These are phyloP conservation scores for Gastrodia elata DNA, from an alignment of 106 monocot species.

Conservation along the genomic window DNA sequence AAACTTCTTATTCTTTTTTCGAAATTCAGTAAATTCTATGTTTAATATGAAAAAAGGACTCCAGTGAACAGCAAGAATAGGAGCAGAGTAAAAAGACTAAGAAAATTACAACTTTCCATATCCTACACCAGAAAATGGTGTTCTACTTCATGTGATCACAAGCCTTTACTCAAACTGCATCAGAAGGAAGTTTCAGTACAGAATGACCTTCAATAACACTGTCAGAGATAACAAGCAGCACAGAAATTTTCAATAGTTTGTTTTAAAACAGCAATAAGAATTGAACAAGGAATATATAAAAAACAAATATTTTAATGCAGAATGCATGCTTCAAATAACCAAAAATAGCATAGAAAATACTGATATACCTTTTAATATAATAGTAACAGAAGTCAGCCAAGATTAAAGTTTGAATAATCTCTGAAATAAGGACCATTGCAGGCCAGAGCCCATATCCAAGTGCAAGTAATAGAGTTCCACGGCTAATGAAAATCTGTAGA, in stretches of 20 bases:
- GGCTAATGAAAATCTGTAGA: background rate
- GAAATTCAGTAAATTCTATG: background rate
- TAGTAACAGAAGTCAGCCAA: slow-evolving; percentile 11
- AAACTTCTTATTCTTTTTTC: background rate
- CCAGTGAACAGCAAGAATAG: background rate
- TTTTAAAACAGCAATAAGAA: background rate
- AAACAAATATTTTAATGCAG: background rate
- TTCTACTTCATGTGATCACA: background rate
- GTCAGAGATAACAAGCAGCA: background rate
- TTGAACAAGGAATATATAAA: background rate
- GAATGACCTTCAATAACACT: slow-evolving; percentile 1
- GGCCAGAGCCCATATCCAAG: slow-evolving; percentile 13
- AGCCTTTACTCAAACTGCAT: slow-evolving; percentile 3
- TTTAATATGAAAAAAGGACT: background rate
- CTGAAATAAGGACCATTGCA: slow-evolving; percentile 2
- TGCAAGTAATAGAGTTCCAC: slow-evolving; percentile 1
- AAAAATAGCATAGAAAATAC: background rate
- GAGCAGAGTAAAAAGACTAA: background rate
- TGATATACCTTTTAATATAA: slow-evolving; percentile 10
- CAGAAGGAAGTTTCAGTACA: slow-evolving; percentile 9
- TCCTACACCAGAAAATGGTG: background rate
- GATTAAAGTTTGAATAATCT: slow-evolving; percentile 8
- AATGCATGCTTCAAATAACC: background rate
- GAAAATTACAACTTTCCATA: background rate
- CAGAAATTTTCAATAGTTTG: background rate